Evolutionary conservation across 2,329 filamentous ascomycete genomes (phyloP).

Genomic region (Talaromyces verruculosus): DNA sequence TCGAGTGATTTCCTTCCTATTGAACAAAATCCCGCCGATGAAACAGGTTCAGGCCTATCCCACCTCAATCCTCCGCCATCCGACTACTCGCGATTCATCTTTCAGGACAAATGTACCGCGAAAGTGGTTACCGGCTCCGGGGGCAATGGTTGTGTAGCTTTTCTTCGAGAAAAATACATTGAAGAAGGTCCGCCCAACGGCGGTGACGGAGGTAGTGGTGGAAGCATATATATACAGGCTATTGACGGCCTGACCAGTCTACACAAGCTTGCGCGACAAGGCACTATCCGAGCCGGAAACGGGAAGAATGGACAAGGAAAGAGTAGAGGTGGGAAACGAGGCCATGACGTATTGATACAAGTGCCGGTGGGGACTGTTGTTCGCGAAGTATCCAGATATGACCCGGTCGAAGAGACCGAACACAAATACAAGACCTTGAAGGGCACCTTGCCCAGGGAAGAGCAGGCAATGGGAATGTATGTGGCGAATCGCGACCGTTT

Average conservation of each 20-base stretch:
- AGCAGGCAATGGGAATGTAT: constrained; percentile 44
- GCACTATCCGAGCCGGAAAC: constrained; percentile 55
- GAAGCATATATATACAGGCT: constrained; percentile 92
- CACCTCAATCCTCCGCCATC: constrained; percentile 79
- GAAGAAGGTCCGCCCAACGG: constrained; percentile 89
- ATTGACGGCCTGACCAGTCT: constrained; percentile 87
- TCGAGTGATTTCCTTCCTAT: not conserved
- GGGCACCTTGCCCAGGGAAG: constrained; percentile 36
- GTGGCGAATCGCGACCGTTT: constrained; percentile 66
- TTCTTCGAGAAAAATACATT: constrained; percentile 86
- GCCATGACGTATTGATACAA: constrained; percentile 81
- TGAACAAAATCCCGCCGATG: constrained; percentile 17
- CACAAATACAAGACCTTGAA: constrained; percentile 24
- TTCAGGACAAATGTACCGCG: constrained; percentile 81
- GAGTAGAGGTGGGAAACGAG: constrained; percentile 65
- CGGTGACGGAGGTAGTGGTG: constrained; percentile 88
- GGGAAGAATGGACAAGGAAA: constrained; percentile 51
- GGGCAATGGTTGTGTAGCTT: constrained; percentile 91
- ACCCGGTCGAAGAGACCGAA: constrained; percentile 72
- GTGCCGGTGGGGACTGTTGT: constrained; percentile 93
- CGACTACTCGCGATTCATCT: constrained; percentile 79
- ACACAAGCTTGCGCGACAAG: constrained; percentile 80
- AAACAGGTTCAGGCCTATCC: constrained; percentile 36
- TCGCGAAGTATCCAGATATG: constrained; percentile 73
- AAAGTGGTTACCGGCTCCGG: constrained; percentile 76